Evolutionary conservation across 192 early-diverging fungal genomes (phyloP), one percentile per base, ranked within the genome.

Genomic region (Linnemannia elongata): DNA sequence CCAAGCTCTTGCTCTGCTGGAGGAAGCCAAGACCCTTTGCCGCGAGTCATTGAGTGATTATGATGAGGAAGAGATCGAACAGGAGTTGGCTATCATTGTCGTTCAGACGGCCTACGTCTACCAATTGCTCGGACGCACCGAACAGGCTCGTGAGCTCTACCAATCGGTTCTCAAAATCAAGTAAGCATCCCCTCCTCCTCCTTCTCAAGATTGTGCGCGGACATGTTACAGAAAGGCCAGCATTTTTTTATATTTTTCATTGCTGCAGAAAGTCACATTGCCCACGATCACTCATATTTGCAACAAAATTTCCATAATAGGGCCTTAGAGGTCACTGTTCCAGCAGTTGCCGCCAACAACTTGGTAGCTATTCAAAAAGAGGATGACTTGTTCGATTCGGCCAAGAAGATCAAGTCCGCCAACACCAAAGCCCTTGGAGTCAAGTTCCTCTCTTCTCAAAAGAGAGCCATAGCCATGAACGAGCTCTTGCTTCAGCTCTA

Each of bases 341-440:
- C 88, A 0, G 94, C 92, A 3, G 90, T 96, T 22, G 95, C 93
- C 13, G 90, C 94, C 66, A 96, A 96, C 88, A 96, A 96, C 78
- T 73, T 95, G 68, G 90, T 92, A 1, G 89, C 91, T 3, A 81
- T 93, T 15, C 88, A 92, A 71, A 89, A 92, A 77, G 89, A 92
- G 30, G 77, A 91, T 22, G 93, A 94, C 49, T 70, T 94, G 8
- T 91, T 92, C 71, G 93, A 95, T 69, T 90, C 91, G 24, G 69
- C 86, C 38, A 90, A 92, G 70, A 92, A 92, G 76, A 84, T 94
- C 49, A 89, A 90, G 78, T 55, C 87, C n/a, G 90, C 94, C 24
- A 89, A 89, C 42, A 80, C 89, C 30, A 90, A 92, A 74, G 90
- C 85, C 9, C 83, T 94, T 4, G 93, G 94, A 22, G 86, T 88